Evolutionary conservation across 1,284 basidiomycete species (phyloP).

Genomic region (Stygiomarasmius scandens): DNA sequence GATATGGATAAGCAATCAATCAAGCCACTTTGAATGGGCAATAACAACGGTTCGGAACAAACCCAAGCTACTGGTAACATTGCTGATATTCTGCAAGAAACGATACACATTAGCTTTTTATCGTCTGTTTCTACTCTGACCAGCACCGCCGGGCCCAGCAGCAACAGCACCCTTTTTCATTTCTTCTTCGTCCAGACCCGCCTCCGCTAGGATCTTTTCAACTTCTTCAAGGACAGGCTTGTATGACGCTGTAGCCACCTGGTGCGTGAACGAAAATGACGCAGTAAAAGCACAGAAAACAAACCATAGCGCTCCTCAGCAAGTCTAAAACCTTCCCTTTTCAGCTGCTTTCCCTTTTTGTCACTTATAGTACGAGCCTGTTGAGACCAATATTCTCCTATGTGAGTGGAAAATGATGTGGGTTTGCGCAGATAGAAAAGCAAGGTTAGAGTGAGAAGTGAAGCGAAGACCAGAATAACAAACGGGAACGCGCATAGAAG

Average conservation of each 20-base stretch:
- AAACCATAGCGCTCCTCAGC: slow-evolving; percentile 70
- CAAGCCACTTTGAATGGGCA: too few species aligned
- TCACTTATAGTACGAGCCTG: slow-evolving; percentile 67
- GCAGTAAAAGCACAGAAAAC: slow-evolving; percentile 5
- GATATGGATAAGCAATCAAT: too few species aligned
- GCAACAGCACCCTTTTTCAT: slow-evolving; percentile 57
- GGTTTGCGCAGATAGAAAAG: background rate
- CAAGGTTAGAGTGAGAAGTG: background rate
- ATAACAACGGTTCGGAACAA: too few species aligned
- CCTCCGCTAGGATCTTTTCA: slow-evolving; percentile 82
- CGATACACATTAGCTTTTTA: slow-evolving; percentile 22
- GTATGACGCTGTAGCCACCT: slow-evolving; percentile 54
- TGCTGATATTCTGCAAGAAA: too few species aligned
- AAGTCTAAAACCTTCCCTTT: slow-evolving; percentile 78
- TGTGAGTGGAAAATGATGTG: background rate
- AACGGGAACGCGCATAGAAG: slow-evolving; percentile 84
- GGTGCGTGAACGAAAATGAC: slow-evolving; percentile 12
- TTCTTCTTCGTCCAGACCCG: slow-evolving; percentile 86
- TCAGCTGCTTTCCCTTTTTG: slow-evolving; percentile 78
- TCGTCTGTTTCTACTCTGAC: slow-evolving; percentile 58
- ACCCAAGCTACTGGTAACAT: background rate
- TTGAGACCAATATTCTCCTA: slow-evolving; percentile 83
- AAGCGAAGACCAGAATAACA: slow-evolving; percentile 28
- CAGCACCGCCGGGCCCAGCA: slow-evolving; percentile 33
- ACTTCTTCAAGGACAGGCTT: slow-evolving; percentile 83